Percentiles rank a stretch among this genome's conserved stretches.
These are phyloP conservation scores for Tetradesmus obliquus DNA, from an alignment of 139 green algal species.

Conservation along the genomic window DNA sequence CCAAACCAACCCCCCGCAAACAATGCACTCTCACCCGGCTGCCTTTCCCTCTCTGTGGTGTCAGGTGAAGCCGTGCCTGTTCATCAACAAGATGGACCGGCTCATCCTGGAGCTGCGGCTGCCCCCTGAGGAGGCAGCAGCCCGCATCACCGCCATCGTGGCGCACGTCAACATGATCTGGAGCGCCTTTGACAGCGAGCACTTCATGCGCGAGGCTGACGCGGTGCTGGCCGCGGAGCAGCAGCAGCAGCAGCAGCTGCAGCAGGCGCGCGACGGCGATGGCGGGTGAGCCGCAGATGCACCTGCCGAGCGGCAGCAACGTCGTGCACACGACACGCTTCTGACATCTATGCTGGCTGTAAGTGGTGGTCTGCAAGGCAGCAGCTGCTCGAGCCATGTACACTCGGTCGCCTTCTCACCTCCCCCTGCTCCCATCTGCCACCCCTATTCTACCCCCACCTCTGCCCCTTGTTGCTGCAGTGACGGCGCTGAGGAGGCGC, in stretches of 20 bases:
- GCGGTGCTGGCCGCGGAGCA: slow-evolving; percentile 82
- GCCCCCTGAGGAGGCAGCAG: slow-evolving; percentile 83
- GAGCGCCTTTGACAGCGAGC: slow-evolving; percentile 87
- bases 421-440: background rate
- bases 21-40: too few species aligned
- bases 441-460: background rate
- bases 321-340: too few species aligned
- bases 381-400: background rate
- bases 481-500: background rate
- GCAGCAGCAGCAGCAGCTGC: slow-evolving; percentile 47
- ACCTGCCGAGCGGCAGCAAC: background rate
- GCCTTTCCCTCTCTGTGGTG: too few species aligned
- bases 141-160: slow-evolving; percentile 85
- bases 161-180: slow-evolving; percentile 97
- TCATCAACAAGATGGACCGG: slow-evolving; percentile 99
- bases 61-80: slow-evolving; percentile 84
- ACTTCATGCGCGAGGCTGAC: slow-evolving; percentile 92
- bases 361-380: background rate
- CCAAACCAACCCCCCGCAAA: too few species aligned
- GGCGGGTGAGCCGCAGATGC: background rate
- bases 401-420: too few species aligned
- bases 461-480: background rate
- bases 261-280: slow-evolving; percentile 5
- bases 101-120: slow-evolving; percentile 92
- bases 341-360: background rate